Evolutionary conservation across 2,329 filamentous ascomycete genomes (phyloP).

Genomic region (Cylindrodendrum hubeiense): DNA sequence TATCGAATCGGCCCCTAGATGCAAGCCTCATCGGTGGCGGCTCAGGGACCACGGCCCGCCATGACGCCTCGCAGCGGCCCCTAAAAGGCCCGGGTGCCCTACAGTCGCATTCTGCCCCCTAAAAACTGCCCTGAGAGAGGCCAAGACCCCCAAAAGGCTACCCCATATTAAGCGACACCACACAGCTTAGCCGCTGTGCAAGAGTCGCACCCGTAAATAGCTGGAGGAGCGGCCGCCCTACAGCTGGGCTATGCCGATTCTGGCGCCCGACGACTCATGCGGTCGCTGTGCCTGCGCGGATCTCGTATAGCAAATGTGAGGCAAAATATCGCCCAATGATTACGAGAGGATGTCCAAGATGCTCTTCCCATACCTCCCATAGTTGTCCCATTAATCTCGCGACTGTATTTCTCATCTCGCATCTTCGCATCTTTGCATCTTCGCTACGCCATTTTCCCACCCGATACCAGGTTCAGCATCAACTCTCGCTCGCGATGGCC

Average conservation of each 20-base stretch:
- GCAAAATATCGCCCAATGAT: neutral
- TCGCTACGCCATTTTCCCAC: neutral
- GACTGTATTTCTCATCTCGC: neutral
- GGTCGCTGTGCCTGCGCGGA: neutral
- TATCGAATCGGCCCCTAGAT: neutral
- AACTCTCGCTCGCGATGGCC: slow-evolving; percentile 24
- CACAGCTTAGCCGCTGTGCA: neutral
- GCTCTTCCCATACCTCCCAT: neutral
- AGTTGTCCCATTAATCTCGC: neutral
- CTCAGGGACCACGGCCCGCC: neutral
- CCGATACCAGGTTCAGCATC: neutral
- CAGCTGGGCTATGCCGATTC: slow-evolving; percentile 16
- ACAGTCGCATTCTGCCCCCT: neutral
- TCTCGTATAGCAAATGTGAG: slow-evolving; percentile 9
- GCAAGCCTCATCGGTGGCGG: neutral
- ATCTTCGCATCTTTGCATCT: slow-evolving; percentile 1
- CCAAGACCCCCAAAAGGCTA: neutral
- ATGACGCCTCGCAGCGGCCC: neutral
- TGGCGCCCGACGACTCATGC: slow-evolving; percentile 1
- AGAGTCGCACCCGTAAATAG: neutral
- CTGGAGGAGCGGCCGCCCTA: slow-evolving; percentile 13
- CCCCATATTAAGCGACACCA: neutral
- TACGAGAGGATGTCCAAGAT: slow-evolving; percentile 16
- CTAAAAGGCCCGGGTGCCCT: neutral
- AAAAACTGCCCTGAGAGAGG: neutral